Evolutionary conservation across 2,329 filamentous ascomycete genomes (phyloP).

Genomic region (Teratosphaeria viscida): DNA sequence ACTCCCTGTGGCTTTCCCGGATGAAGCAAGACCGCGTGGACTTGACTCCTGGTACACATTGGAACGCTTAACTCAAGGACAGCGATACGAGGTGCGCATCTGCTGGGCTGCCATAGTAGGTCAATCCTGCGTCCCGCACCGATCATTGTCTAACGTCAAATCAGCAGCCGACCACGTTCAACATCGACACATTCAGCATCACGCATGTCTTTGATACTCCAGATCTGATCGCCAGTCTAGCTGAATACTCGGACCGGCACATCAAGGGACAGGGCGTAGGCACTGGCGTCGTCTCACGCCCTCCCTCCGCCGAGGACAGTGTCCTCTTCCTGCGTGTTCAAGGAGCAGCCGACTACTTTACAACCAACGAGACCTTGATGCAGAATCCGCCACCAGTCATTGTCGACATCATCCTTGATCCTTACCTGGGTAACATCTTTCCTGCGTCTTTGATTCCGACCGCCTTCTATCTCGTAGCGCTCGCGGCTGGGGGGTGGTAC

Average conservation of each 20-base stretch:
- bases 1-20: slow-evolving; percentile 60
- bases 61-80: slow-evolving; percentile 54
- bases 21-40: slow-evolving; percentile 42
- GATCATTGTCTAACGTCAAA: neutral
- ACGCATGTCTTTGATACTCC: slow-evolving; percentile 43
- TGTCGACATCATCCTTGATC: slow-evolving; percentile 77
- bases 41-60: slow-evolving; percentile 70
- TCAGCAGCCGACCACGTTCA: slow-evolving; percentile 80
- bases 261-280: neutral
- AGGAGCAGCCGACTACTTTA: slow-evolving; percentile 77
- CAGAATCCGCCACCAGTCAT: slow-evolving; percentile 58
- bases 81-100: slow-evolving; percentile 80
- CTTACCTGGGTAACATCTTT: slow-evolving; percentile 68
- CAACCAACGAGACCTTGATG: slow-evolving; percentile 66
- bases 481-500: slow-evolving; percentile 46
- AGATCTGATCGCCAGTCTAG: slow-evolving; percentile 20
- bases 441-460: slow-evolving; percentile 69
- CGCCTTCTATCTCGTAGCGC: slow-evolving; percentile 52
- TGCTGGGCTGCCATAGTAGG: slow-evolving; percentile 90
- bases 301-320: slow-evolving; percentile 8
- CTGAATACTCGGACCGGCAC: slow-evolving; percentile 16
- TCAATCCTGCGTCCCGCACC: slow-evolving; percentile 12
- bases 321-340: slow-evolving; percentile 60
- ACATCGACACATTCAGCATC: slow-evolving; percentile 54
- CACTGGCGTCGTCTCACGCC: neutral